Base-by-base conservation (phyloP, 805 yeast species). In the Starmerella vaccinii region DNA sequence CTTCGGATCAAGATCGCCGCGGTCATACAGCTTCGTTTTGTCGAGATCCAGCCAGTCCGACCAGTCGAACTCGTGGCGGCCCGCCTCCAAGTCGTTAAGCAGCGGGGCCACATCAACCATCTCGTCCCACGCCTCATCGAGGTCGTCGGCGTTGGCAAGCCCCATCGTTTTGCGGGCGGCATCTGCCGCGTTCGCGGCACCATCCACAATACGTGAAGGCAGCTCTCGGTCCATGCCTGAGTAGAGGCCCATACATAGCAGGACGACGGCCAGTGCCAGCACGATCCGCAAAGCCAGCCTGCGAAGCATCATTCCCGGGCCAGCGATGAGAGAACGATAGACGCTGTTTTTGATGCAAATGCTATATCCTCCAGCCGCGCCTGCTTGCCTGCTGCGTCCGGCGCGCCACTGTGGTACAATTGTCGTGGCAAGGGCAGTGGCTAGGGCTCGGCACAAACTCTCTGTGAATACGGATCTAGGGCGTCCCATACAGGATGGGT, bases 21-120 rank as follows among this genome's bases (percentile, higher is more conserved):
- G n/a, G 9, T 57, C 56, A 38, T 21, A 54, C 9, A 50, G 41
- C 44, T 21, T 40, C 2, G 50, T 49, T 19, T 49, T 52, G 23
- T 53, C 46, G 15, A 63, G 57, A 46, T 63, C 67, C 8, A 63
- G 34, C 65, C 65, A 63, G 44, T 62, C 57, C 13, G 51, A 21
- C 67, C 67, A 63, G 30, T 57, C 51, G 46, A 63, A 63, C 4
- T 15, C 19, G 7, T 7, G 38, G 24, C 35, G 21, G 10, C 59
- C 58, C 3, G 37, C 21, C 7, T 32, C 40, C 13, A 57, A 41
- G 10, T 29, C 24, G 16, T 26, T 21, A 6, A 57, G 5, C 16
- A 47, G 49, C 12, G 46, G 53, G 16, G 26, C n/a, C 1, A 37
- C 50, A 29, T 56, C 53, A 7, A 51, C 24, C 3, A 44, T 21